Conservation (phyloP, 1,284 basidiomycete genomes). For the Phylloboletellus chloephorus region DNA sequence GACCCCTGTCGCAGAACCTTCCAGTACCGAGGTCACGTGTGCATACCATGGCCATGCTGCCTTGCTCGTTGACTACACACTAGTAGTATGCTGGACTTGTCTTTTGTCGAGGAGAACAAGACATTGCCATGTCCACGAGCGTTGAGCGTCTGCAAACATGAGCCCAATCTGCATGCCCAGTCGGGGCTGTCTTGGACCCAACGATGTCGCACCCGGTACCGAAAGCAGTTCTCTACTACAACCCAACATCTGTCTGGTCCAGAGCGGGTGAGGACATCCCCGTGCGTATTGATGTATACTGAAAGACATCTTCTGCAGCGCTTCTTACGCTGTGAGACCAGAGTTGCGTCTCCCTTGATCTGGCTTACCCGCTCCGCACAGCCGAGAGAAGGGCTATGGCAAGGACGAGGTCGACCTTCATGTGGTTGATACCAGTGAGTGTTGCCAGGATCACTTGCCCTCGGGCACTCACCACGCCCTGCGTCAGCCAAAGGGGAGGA, state of each 20-base stretch:
- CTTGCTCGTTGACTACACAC: too few species aligned
- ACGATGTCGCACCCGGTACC: conserved; percentile 32
- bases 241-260: conserved; percentile 53
- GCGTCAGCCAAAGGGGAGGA: conserved; percentile 61
- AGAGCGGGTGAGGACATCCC: conserved; percentile 45
- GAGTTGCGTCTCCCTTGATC: background rate
- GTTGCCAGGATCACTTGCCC: background rate
- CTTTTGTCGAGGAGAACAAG: too few species aligned
- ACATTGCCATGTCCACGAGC: too few species aligned
- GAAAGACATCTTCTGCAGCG: conserved; percentile 27
- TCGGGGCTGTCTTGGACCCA: too few species aligned
- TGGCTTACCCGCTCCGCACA: conserved; percentile 23
- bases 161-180: too few species aligned
- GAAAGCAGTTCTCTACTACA: conserved; percentile 59
- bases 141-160: too few species aligned
- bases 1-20: conserved; percentile 21
- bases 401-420: conserved; percentile 61
- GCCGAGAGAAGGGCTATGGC: conserved; percentile 70
- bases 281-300: background rate
- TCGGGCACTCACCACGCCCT: conserved; percentile 1
- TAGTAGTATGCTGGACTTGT: too few species aligned
- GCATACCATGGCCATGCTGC: too few species aligned
- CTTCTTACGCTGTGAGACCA: conserved; percentile 45
- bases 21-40: conserved; percentile 27
- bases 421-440: conserved; percentile 54